phyloP scores from a whole-genome alignment of 2,329 filamentous ascomycete species.

The Fusarium robinianum region DNA sequence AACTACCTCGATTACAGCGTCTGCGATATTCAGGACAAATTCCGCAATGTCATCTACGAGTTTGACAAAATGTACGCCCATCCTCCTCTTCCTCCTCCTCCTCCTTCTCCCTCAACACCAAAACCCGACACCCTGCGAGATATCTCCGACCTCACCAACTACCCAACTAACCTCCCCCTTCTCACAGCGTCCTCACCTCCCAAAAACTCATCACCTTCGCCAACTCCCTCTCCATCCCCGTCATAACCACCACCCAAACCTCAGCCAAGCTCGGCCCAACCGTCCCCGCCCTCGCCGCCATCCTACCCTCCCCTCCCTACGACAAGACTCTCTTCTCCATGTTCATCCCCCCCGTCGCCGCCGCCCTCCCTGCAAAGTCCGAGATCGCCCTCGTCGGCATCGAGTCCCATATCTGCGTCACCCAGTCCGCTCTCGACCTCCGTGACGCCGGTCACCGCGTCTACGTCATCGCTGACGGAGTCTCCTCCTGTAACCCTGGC shows the following conservation, averaged over 20 bases:
- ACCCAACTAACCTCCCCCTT: neutral
- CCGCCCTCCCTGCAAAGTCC: slow-evolving; percentile 43
- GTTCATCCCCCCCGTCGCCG: slow-evolving; percentile 70
- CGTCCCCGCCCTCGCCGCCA: slow-evolving; percentile 68
- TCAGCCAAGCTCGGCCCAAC: slow-evolving; percentile 77
- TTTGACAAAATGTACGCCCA: slow-evolving; percentile 75
- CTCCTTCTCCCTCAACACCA: slow-evolving; percentile 1
- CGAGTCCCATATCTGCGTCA: slow-evolving; percentile 92
- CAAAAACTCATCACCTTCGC: slow-evolving; percentile 71
- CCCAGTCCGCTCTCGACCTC: slow-evolving; percentile 87
- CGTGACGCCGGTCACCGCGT: slow-evolving; percentile 75
- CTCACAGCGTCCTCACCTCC: slow-evolving; percentile 63
- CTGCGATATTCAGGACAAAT: slow-evolving; percentile 95
- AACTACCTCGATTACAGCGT: slow-evolving; percentile 58
- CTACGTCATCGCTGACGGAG: slow-evolving; percentile 86
- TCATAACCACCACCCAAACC: slow-evolving; percentile 87
- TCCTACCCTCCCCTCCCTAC: slow-evolving; percentile 59
- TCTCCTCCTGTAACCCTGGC: slow-evolving; percentile 82
- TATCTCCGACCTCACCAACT: slow-evolving; percentile 3
- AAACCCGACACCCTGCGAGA: slow-evolving; percentile 17
- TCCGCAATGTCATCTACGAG: slow-evolving; percentile 79
- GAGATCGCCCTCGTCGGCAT: slow-evolving; percentile 85
- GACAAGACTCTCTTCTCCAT: slow-evolving; percentile 95
- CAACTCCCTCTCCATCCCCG: slow-evolving; percentile 70
- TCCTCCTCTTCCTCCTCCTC: neutral